Conservation (phyloP, 2,329 filamentous ascomycete species). For the Penicillium capsulatum region DNA sequence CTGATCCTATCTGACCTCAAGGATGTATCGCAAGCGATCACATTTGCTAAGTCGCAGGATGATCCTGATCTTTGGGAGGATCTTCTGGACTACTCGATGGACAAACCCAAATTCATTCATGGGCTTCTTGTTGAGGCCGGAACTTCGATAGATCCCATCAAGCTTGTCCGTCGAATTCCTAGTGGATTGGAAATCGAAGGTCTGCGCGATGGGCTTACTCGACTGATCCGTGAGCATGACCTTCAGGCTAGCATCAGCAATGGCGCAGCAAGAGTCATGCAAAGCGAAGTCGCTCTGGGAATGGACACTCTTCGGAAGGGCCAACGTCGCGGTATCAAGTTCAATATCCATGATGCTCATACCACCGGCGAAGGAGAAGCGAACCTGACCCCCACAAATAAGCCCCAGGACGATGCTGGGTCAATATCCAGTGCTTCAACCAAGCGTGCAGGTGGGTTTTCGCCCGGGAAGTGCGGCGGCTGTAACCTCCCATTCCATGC, state of each 20-base stretch:
- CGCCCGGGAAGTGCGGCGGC: slow-evolving; percentile 36
- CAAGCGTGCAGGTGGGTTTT: slow-evolving; percentile 3
- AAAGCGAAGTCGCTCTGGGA: slow-evolving; percentile 78
- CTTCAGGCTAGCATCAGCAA: slow-evolving; percentile 89
- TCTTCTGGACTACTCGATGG: slow-evolving; percentile 91
- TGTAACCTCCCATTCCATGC: slow-evolving; percentile 37
- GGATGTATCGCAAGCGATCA: slow-evolving; percentile 87
- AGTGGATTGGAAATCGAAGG: slow-evolving; percentile 91
- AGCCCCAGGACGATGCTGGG: slow-evolving; percentile 12
- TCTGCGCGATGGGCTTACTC: slow-evolving; percentile 77
- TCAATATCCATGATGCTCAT: slow-evolving; percentile 59
- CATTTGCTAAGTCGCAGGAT: slow-evolving; percentile 89
- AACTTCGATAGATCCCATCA: slow-evolving; percentile 87
- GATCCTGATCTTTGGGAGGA: slow-evolving; percentile 94
- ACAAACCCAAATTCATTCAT: slow-evolving; percentile 91
- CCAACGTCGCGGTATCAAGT: slow-evolving; percentile 81
- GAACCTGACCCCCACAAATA: slow-evolving; percentile 12
- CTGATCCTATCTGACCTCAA: slow-evolving; percentile 91
- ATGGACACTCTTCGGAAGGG: slow-evolving; percentile 77
- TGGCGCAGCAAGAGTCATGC: slow-evolving; percentile 79
- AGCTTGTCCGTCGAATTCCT: slow-evolving; percentile 82
- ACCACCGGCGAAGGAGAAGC: slow-evolving; percentile 5
- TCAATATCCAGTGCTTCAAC: slow-evolving; percentile 8
- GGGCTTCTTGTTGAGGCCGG: slow-evolving; percentile 90
- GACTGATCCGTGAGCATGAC: slow-evolving; percentile 93